Percentiles rank a stretch among this genome's conserved stretches.
Conservation (phyloP, 139 green algal genomes). For the Volvox africanus region DNA sequence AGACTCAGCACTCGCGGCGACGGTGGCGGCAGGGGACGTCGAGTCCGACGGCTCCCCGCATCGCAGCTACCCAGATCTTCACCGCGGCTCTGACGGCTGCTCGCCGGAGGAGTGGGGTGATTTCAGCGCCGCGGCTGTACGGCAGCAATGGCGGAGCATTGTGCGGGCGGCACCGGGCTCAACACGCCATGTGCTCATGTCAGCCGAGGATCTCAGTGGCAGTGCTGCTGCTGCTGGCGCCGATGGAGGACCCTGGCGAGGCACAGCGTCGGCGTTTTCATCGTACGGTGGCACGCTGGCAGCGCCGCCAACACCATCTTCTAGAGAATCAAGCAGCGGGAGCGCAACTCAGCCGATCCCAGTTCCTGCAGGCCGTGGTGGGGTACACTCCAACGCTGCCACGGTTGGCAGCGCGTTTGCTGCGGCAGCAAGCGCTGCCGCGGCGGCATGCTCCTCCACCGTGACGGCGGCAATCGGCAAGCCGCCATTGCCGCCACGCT, state of each 20-base stretch:
- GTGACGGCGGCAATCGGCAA: background rate
- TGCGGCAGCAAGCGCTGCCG: background rate
- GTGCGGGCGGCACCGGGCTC: background rate
- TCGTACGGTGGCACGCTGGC: background rate
- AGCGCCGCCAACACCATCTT: background rate
- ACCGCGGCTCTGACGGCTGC: background rate
- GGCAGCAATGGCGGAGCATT: conserved; percentile 18
- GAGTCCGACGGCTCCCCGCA: background rate
- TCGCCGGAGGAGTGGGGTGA: conserved; percentile 33
- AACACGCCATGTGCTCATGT: background rate
- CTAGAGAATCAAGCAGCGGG: background rate
- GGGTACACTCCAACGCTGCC: background rate
- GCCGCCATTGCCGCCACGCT: conserved; percentile 36
- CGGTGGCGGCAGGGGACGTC: background rate
- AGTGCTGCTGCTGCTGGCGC: background rate
- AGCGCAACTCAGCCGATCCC: conserved; percentile 16
- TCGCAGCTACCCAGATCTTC: background rate
- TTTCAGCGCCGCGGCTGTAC: background rate
- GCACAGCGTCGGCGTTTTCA: background rate
- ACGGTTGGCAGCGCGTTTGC: conserved; percentile 13
- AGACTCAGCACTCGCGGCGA: background rate
- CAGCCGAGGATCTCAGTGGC: background rate
- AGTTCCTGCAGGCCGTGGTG: background rate
- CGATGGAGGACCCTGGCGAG: background rate
- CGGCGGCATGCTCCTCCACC: background rate